Conservation (phyloP, 1,284 basidiomycete genomes). For the Pterula multifida region DNA sequence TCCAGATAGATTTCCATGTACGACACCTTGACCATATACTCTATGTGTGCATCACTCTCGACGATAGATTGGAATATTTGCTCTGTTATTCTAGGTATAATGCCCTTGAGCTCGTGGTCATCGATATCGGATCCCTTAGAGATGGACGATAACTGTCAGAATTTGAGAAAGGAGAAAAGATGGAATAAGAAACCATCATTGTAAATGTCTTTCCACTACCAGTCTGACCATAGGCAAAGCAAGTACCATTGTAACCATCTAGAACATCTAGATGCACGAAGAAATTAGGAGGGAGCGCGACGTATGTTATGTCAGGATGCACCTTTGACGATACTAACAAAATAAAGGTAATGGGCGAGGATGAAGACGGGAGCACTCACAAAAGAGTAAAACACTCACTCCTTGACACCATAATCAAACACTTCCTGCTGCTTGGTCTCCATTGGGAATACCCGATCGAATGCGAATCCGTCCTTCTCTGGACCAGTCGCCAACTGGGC, state of each 20-base stretch:
- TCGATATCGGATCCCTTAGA: constrained; percentile 92
- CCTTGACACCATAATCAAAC: constrained; percentile 98
- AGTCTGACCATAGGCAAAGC: constrained; percentile 98
- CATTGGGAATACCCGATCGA: constrained; percentile 95
- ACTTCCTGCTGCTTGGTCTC: constrained; percentile 87
- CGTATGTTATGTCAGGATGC: constrained; percentile 10
- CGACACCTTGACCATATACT: constrained; percentile 98
- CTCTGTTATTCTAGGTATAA: constrained; percentile 97
- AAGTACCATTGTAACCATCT: constrained; percentile 96
- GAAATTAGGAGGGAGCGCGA: constrained; percentile 6
- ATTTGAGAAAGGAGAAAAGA: constrained; percentile 4
- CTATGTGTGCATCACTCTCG: constrained; percentile 87
- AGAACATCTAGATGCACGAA: constrained; percentile 67
- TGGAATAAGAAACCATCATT: constrained; percentile 69
- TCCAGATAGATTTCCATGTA: constrained; percentile 99
- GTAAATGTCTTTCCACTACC: constrained; percentile 96
- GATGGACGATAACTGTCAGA: constrained; percentile 7
- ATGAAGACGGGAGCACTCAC: constrained; percentile 9
- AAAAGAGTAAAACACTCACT: constrained; percentile 38
- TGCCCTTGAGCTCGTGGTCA: constrained; percentile 81
- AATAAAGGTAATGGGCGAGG: constrained; percentile 9
- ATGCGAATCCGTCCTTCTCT: constrained; percentile 91
- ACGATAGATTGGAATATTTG: constrained; percentile 99
- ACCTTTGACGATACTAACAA: constrained; percentile 69
- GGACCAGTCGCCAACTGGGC: constrained; percentile 56